Evolutionary conservation across 192 early-diverging fungal species (phyloP), one percentile per base, ranked within the genome.

Genomic region (Dispira parvispora): DNA sequence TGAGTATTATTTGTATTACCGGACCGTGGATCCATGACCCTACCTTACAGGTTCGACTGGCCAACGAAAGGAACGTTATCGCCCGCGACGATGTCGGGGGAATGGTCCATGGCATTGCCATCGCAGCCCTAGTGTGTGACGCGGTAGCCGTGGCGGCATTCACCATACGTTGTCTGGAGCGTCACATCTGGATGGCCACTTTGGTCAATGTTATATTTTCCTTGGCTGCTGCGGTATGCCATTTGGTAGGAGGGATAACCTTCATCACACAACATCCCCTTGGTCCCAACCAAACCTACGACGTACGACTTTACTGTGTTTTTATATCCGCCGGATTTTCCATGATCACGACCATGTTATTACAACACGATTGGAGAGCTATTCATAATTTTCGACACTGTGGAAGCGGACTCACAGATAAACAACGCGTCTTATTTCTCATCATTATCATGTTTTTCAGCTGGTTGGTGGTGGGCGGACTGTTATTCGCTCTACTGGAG

Each of bases 341-440:
- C 43, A 1, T 61, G 3, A 16, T 61, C 14, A 43, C 42, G 14
- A n/a, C 43, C 12, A 11, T 14, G 0, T n/a, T 61, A 8, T 42
- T 61, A 9, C 20, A 18, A 12, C 44, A 61, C 58, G 58, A 61
- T 21, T 61, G 58, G 58, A 32, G n/a, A n/a, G 42, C 18, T 44
- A 61, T 44, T 44, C 38, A 43, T 20, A 43, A 61, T 20, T 61
- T 61, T 38, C 58, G 43, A n/a, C 42, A 23, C 42, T 44, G 58
- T 16, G 58, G 58, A 18, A 61, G 58, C n/a, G 58, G 58, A 21
- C 25, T 61, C 10, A 61, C 58, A 32, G 58, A 61, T n/a, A 38
- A n/a, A 8, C 58, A 61, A 18, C 58, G 58, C n/a, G 58, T 61
- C 12, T 25, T 61, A 18, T 61, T 61, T 45, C 14, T 61, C 23